Evolutionary conservation across 2,329 filamentous ascomycete genomes (phyloP).

Genomic region (Fusarium redolens): DNA sequence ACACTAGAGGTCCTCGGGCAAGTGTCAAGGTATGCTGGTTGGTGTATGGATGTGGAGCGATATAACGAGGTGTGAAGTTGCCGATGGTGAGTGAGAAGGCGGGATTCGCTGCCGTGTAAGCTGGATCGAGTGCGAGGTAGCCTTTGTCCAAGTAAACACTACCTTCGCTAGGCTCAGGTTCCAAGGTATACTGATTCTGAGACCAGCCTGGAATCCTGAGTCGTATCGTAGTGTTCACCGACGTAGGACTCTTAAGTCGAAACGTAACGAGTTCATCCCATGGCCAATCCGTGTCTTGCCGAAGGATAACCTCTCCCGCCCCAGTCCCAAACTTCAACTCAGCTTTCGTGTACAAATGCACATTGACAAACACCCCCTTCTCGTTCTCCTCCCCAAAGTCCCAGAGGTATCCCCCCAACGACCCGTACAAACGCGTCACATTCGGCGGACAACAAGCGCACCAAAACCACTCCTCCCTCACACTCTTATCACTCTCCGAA

Average conservation of each 20-base stretch:
- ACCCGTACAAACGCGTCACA: slow-evolving; percentile 65
- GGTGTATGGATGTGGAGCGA: slow-evolving; percentile 66
- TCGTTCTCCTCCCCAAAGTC: slow-evolving; percentile 48
- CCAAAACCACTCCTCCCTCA: slow-evolving; percentile 54
- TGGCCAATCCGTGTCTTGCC: slow-evolving; percentile 63
- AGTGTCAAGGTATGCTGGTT: slow-evolving; percentile 65
- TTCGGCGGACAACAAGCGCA: slow-evolving; percentile 72
- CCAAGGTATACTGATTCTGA: slow-evolving; percentile 46
- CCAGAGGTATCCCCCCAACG: slow-evolving; percentile 68
- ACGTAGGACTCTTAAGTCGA: slow-evolving; percentile 46
- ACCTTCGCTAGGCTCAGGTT: slow-evolving; percentile 45
- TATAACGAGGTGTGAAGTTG: slow-evolving; percentile 59
- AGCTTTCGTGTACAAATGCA: slow-evolving; percentile 67
- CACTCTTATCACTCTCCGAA: slow-evolving; percentile 12
- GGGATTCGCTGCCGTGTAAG: slow-evolving; percentile 54
- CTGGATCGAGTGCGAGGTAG: slow-evolving; percentile 59
- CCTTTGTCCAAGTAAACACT: slow-evolving; percentile 51
- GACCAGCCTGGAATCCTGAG: slow-evolving; percentile 68
- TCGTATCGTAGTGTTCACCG: slow-evolving; percentile 53
- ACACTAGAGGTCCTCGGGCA: slow-evolving; percentile 68
- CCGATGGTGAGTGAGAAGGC: slow-evolving; percentile 52
- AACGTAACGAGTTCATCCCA: slow-evolving; percentile 66
- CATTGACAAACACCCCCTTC: slow-evolving; percentile 56
- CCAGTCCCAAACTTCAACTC: slow-evolving; percentile 54
- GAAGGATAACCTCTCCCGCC: slow-evolving; percentile 52